Evolutionary conservation across 2,329 filamentous ascomycete species (phyloP).

Genomic region (Stemphylium beticola): DNA sequence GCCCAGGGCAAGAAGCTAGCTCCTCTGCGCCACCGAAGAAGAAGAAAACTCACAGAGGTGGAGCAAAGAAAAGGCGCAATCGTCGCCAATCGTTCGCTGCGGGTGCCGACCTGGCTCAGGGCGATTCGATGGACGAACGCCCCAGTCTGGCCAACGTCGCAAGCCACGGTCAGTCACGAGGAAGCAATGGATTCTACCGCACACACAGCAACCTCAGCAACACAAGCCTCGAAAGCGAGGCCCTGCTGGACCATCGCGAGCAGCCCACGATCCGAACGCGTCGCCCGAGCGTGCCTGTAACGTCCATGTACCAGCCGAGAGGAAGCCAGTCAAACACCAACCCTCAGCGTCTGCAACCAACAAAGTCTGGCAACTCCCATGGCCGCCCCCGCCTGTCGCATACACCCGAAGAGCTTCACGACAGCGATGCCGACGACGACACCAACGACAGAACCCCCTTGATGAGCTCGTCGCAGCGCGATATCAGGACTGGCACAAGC

Average conservation of each 20-base stretch:
- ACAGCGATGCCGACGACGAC: slow-evolving; percentile 58
- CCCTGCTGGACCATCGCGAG: slow-evolving; percentile 82
- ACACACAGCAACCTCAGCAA: slow-evolving; percentile 70
- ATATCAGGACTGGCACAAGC: slow-evolving; percentile 40
- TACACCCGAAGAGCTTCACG: slow-evolving; percentile 36
- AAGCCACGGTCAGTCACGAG: slow-evolving; percentile 38
- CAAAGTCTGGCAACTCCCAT: slow-evolving; percentile 17
- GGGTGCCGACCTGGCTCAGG: slow-evolving; percentile 59
- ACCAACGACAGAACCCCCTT: slow-evolving; percentile 63
- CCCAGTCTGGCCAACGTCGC: slow-evolving; percentile 50
- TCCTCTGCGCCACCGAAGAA: slow-evolving; percentile 48
- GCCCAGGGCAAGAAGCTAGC: slow-evolving; percentile 9
- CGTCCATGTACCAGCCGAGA: slow-evolving; percentile 37
- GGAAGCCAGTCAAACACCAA: slow-evolving; percentile 28
- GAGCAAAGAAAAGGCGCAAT: slow-evolving; percentile 73
- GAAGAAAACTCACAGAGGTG: slow-evolving; percentile 77
- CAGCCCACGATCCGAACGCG: slow-evolving; percentile 51
- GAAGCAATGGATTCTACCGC: slow-evolving; percentile 61
- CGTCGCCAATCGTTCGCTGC: slow-evolving; percentile 82
- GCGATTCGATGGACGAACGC: slow-evolving; percentile 60
- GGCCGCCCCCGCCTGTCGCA: slow-evolving; percentile 38
- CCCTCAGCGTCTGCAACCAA: slow-evolving; percentile 25
- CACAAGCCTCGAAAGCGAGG: slow-evolving; percentile 88
- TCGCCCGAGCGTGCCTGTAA: slow-evolving; percentile 52
- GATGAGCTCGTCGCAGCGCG: slow-evolving; percentile 51